Evolutionary conservation across 495 filamentous ascomycete genomes (phyloP).

Genomic region (Talaromyces thailandensis): DNA sequence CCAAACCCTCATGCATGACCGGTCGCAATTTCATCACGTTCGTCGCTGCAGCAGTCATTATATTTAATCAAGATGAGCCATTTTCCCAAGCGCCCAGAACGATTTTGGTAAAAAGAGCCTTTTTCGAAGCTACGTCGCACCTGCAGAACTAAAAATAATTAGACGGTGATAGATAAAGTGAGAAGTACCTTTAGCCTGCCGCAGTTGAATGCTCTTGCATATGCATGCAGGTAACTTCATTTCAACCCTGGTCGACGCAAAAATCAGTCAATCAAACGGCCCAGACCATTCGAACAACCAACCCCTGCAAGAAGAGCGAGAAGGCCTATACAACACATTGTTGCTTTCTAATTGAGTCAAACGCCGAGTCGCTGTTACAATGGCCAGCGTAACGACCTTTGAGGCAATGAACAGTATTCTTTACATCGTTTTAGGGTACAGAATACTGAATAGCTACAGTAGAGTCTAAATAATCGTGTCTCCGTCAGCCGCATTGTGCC

Average conservation of each 20-base stretch:
- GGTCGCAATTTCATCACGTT: neutral
- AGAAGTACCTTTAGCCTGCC: neutral
- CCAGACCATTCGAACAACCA: neutral
- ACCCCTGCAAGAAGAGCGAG: neutral
- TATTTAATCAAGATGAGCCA: neutral
- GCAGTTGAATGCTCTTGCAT: neutral
- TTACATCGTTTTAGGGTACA: neutral
- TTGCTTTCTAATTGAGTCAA: neutral
- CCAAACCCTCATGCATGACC: neutral
- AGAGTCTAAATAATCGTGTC: neutral
- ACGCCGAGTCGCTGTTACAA: neutral
- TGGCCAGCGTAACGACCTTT: neutral
- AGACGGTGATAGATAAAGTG: neutral
- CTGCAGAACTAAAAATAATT: neutral
- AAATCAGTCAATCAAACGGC: neutral
- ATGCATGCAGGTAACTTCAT: neutral
- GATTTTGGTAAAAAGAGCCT: neutral
- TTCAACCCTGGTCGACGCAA: slow-evolving; percentile 1
- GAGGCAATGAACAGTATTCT: neutral
- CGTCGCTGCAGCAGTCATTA: neutral
- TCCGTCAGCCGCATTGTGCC: neutral
- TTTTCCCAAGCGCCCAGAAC: neutral
- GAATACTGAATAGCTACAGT: neutral
- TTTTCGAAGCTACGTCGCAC: neutral
- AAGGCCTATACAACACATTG: neutral